These are phyloP conservation scores for Lecanicillium sp. DNA, from an alignment of 2,329 filamentous ascomycete species.

Conservation along the genomic window DNA sequence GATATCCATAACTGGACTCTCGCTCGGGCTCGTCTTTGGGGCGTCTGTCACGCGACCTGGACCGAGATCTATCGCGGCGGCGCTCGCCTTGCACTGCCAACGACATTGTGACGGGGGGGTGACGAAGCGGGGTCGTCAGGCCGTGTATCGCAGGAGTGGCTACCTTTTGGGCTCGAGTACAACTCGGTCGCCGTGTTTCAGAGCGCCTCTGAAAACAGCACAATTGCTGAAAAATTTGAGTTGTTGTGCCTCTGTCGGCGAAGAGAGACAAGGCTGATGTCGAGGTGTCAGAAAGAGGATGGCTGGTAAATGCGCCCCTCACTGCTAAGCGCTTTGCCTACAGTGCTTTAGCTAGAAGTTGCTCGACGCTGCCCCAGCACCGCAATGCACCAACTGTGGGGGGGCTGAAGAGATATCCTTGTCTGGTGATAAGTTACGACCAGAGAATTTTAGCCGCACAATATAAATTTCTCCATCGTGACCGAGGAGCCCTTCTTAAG, in stretches of 20 bases:
- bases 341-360: background rate
- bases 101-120: slow-evolving; percentile 38
- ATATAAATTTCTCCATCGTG: too few relatives aligned
- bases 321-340: background rate
- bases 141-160: too few relatives aligned
- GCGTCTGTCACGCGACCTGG: slow-evolving; percentile 35
- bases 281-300: slow-evolving; percentile 1
- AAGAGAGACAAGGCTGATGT: background rate
- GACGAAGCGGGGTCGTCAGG: background rate
- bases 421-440: background rate
- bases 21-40: slow-evolving; percentile 26
- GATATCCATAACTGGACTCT: slow-evolving; percentile 35
- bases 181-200: too few relatives aligned
- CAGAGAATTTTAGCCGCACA: too few relatives aligned
- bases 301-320: slow-evolving; percentile 4
- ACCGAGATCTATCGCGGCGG: slow-evolving; percentile 42
- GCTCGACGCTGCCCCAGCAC: background rate
- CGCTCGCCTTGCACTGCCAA: slow-evolving; percentile 41
- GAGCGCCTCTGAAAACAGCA: too few relatives aligned
- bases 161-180: too few relatives aligned
- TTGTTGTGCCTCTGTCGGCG: background rate
- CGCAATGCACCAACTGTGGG: background rate
- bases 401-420: background rate
- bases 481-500: too few relatives aligned
- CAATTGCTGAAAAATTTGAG: background rate